Base-by-base conservation (phyloP, 2,329 filamentous ascomycete genomes). In the Zelopaecilomyces penicillatus region DNA sequence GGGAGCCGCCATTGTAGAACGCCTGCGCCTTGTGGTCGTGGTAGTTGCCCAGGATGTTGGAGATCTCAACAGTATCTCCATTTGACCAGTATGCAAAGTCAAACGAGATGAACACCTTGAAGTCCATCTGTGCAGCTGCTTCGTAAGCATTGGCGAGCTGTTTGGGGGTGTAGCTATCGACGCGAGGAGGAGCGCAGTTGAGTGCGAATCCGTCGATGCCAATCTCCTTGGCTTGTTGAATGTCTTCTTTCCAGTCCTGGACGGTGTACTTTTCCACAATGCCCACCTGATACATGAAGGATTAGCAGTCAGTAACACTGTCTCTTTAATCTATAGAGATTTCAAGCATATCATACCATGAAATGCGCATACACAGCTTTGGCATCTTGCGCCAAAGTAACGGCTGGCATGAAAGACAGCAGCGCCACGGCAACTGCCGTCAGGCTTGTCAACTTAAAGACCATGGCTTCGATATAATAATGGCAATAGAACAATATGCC, bases 71-170 rank as follows among this genome's bases (percentile, higher is more conserved):
- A 2, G 49, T 49, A 34, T 55, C 53, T 34, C 46, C 48, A 12
- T 47, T 49, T n/a, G 43, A 44, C 53, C 52, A 55, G 44, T 54
- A 55, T 6, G 50, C 50, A 38, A 55, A 55, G 44, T 54, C 52
- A 30, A 53, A 54, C 1, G 52, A 55, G 43, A 55, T 52, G 43
- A 55, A 55, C 39, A 54, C 46, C 29, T 49, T 52, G 39, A 53
- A 54, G 33, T 45, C 47, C 8, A 52, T 31, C 30, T 53, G 46
- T 11, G 39, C 30, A 4, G 49, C 52, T 12, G 53, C 50, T 8
- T 50, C 41, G 33, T 54, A 54, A 5, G 52, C 52, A 33, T 50
- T 49, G 7, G 46, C 51, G 4, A 54, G 41, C 44, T 54, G 51
- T 42, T 47, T 52, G 26, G 50, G 46, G 4, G 51, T 54, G 37